These are phyloP conservation scores for Backusella parvicylindrica DNA, from an alignment of 192 early-diverging fungal species.

Conservation along the genomic window DNA sequence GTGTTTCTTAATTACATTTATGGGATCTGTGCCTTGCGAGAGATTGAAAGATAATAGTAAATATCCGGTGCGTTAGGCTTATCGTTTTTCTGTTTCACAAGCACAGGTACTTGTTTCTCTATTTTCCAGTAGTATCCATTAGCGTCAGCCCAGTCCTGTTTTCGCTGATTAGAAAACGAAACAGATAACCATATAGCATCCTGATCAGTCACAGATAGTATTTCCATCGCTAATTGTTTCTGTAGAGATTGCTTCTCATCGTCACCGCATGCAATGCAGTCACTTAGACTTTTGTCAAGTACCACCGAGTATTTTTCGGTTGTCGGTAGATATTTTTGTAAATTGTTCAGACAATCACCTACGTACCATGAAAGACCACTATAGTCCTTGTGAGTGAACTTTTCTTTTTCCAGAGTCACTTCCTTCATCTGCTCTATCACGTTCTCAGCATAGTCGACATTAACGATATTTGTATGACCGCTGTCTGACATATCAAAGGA, in stretches of 20 bases:
- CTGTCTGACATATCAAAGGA: constrained; percentile 25
- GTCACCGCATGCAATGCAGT: constrained; percentile 28
- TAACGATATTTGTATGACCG: constrained; percentile 12
- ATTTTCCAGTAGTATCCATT: not conserved
- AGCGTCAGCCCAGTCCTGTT: constrained; percentile 1
- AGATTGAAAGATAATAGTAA: constrained; percentile 2
- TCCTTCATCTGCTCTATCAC: constrained; percentile 27
- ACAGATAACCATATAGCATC: constrained; percentile 15
- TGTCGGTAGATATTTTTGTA: not conserved
- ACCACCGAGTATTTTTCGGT: constrained; percentile 11
- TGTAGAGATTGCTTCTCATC: constrained; percentile 7
- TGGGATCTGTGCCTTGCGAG: not conserved
- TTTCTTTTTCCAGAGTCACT: not conserved
- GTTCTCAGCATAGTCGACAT: constrained; percentile 31
- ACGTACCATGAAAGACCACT: not conserved
- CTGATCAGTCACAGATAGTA: not conserved
- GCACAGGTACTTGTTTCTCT: not conserved
- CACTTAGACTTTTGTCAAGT: constrained; percentile 22
- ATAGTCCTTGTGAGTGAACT: not conserved
- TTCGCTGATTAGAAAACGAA: constrained; percentile 10
- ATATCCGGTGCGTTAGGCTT: constrained; percentile 8
- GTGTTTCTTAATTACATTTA: not conserved
- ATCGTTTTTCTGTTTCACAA: constrained; percentile 7
- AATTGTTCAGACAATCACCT: constrained; percentile 18
- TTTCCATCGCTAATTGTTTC: not conserved